Evolutionary conservation across 768 basidiomycete genomes (phyloP), one percentile per base, ranked within the genome.

Genomic region (Mycena crocata): DNA sequence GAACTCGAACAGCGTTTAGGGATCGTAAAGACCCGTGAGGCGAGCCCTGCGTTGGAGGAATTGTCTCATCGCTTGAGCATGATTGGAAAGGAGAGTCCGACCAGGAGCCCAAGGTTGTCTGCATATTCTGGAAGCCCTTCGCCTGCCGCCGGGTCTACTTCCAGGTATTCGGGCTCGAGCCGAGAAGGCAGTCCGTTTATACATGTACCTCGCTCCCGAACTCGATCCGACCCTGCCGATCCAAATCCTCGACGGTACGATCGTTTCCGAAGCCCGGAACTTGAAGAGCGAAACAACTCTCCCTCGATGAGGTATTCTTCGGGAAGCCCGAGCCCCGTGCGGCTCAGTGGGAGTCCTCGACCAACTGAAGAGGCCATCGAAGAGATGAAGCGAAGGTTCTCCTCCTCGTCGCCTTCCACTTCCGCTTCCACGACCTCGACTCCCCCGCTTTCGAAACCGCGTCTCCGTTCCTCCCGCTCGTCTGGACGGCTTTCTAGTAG

Each of bases 1-100:
- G 90, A 91, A 72, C 80, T 90, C 21, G 87, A 90, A 66, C 85
- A 87, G 69, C 82, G 87, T 26, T 77, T 91, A 45, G 87, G 89
- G 14, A 86, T 91, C 42, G 74, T 78, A 52, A 87, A 80, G 74
- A 86, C 77, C 52, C 82, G 86, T 23, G 86, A 88, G 68, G 80
- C 83, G 35, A 90, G 87, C 62, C 88, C 89, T 15, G 82, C 83
- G 12, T 73, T 86, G 23, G 84, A 86, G 62, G 87, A 88, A 68
- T 79, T 86, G 42, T 80, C 81, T 17, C 84, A 84, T 57, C 78
- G 82, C 32, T 72, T 86, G 57, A 81, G 79, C 61, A 77, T 80
- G 45, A 65, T 84, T 71, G 73, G 81, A 62, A 79, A 78, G 71
- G 74, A 81, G 65, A 62, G 68, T 69, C 73, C 46, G 39, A 59